Evolutionary conservation across 2,329 filamentous ascomycete genomes (phyloP), one percentile per base, ranked within the genome.

Genomic region (Aspergillus caelatus): DNA sequence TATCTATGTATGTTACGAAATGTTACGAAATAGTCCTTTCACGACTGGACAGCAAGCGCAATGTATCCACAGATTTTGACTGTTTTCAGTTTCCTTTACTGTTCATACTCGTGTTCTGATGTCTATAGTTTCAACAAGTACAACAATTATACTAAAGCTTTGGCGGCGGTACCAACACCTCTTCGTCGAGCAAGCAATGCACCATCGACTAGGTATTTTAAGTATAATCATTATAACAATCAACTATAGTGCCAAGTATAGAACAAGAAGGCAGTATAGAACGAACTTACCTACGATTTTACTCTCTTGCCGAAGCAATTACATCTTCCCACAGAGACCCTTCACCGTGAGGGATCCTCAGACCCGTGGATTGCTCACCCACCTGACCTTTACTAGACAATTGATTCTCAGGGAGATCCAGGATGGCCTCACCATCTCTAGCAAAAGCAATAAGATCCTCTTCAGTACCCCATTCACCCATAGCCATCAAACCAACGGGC

Each of bases 391-490:
- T 53, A 16, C 39, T 45, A 1, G 65, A 55, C 30, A 62, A 50
- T 9, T 53, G 57, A 34, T 64, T 66, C 54, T 62, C 68, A 43
- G 66, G 50, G 26, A 73, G 73, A 68, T 79, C 75, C 71, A 86
- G 57, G 67, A 81, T 81, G 39, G 67, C 75, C 72, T 86, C 84
- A 0, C 80, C 82, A 72, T 86, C 83, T 58, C 80, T 80, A 12
- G 81, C 84, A 74, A 84, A 85, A 53, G 79, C 81, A 67, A 87
- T 80, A 67, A 86, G 68, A 48, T 74, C 78, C 66, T 85, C 83
- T 67, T 86, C 85, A 55, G 76, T 78, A 0, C 84, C 84, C 85
- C 84, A 87, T 67, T 86, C 83, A 0, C 80, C 78, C 77, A 85
- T 84, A 0, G 81, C 84, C 79, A 84, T 85, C 46, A 86, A 57